Percentiles rank a stretch among this genome's conserved stretches.
These are phyloP conservation scores for Triticum urartu DNA, from an alignment of 176 grass and related monocot species.

Conservation along the genomic window DNA sequence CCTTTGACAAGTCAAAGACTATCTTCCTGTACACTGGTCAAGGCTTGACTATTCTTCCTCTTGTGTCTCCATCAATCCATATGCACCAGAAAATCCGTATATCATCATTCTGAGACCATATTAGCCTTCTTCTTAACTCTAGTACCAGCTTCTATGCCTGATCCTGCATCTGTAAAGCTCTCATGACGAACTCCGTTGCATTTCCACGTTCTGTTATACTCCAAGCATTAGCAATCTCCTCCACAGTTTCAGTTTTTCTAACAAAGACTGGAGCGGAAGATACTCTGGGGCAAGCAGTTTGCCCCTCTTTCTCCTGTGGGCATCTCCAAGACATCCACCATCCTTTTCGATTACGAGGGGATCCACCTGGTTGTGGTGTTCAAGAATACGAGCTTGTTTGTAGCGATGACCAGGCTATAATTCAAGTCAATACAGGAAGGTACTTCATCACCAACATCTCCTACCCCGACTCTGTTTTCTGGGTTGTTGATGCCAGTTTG, in stretches of 20 bases:
- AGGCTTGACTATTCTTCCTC: neutral
- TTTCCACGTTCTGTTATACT: neutral
- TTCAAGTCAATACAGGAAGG: slow-evolving; percentile 12
- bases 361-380: slow-evolving; percentile 29
- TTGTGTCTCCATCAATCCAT: neutral
- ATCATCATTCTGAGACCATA: too few species aligned
- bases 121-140: neutral
- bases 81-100: neutral
- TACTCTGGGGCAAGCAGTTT: neutral
- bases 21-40: neutral
- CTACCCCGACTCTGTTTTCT: neutral
- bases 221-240: neutral
- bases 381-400: slow-evolving; percentile 26
- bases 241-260: neutral
- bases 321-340: slow-evolving; percentile 32
- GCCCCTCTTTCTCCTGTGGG: slow-evolving; percentile 42
- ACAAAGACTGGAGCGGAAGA: neutral
- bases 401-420: neutral
- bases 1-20: neutral
- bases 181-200: neutral
- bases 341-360: slow-evolving; percentile 35
- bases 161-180: neutral
- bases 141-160: neutral
- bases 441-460: slow-evolving; percentile 39
- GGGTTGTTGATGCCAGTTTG: slow-evolving; percentile 12